Percentiles rank a stretch among this genome's conserved stretches.
Conservation (phyloP, 306 rosid genomes). For the Glycine soja region DNA sequence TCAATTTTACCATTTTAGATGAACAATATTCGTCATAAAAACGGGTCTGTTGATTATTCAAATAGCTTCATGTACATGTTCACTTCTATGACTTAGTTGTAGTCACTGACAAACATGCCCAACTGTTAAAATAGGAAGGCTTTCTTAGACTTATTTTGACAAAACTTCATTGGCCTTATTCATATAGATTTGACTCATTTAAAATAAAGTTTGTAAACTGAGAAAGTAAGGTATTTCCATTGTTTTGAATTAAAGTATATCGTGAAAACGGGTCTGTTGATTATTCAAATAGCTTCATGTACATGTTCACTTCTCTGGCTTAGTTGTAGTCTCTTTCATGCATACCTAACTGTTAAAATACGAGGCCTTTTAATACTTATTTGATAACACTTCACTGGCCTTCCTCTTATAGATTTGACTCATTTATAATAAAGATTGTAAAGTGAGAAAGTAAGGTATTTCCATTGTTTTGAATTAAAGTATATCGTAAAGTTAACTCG, state of each 20-base stretch:
- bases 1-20: constrained; percentile 1
- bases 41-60: not conserved
- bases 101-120: not conserved
- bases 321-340: constrained; percentile 1
- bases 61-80: constrained; percentile 9
- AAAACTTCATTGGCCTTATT: not conserved
- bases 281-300: not conserved
- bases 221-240: not conserved
- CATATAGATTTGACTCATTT: not conserved
- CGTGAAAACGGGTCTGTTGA: not conserved
- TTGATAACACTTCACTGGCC: not conserved
- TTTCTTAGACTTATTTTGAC: not conserved
- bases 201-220: constrained; percentile 1
- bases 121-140: too few species aligned
- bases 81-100: constrained; percentile 12
- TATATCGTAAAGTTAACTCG: not conserved
- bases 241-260: constrained; percentile 12
- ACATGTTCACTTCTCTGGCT: constrained; percentile 6
- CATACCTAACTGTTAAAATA: not conserved
- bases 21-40: constrained; percentile 7
- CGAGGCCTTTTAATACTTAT: not conserved
- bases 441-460: not conserved
- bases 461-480: constrained; percentile 17
- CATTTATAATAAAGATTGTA: not conserved
- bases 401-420: not conserved